Evolutionary conservation across 768 basidiomycete genomes (phyloP), one percentile per base, ranked within the genome.

Genomic region (Kondoa malvinella): DNA sequence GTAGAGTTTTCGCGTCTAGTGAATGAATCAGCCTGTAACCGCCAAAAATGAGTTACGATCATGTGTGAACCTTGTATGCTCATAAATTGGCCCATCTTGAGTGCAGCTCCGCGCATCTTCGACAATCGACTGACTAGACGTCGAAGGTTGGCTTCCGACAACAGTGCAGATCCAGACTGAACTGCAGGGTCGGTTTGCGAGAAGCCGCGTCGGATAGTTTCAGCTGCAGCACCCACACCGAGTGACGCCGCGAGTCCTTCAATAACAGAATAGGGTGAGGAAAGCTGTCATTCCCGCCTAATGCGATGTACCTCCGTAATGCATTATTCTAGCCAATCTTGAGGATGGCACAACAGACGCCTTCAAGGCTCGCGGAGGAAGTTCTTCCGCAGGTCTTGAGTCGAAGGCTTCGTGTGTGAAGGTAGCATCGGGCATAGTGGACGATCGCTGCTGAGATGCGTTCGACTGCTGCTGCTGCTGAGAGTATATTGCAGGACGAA

Each of bases 31-130:
- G 63, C 14, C 21, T 27, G 30, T 2, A 61, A 50, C 32, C 25
- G 2, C n/a, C 26, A 66, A 17, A 4, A n/a, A 1, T 21, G 4
- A 1, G 34, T 17, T 14, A 16, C 16, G 57, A n/a, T n/a, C n/a
- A n/a, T n/a, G 56, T 3, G 70, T 77, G 16, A 25, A 84, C 85
- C 92, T 81, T 99, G 95, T 33, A 97, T 96, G 75, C 91, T 94
- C 81, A 97, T 81, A 74, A 97, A 99, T 75, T 97, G 95, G 0
- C 95, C 95, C 1, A 97, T 79, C 77, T 99, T 97, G 69, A 99
- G 80, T 1, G 95, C 95, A 0, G 95, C 95, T 0, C 94, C 94
- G 16, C 92, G 81, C 95, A 99, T 97, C 75, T 87, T 84, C 0
- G 89, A 86, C n/a, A 99, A 80, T 73, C 94, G 95, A 1, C 85